Evolutionary conservation across 1,139 yeast genomes (phyloP).

Genomic region (Suhomyces ambrosiae): DNA sequence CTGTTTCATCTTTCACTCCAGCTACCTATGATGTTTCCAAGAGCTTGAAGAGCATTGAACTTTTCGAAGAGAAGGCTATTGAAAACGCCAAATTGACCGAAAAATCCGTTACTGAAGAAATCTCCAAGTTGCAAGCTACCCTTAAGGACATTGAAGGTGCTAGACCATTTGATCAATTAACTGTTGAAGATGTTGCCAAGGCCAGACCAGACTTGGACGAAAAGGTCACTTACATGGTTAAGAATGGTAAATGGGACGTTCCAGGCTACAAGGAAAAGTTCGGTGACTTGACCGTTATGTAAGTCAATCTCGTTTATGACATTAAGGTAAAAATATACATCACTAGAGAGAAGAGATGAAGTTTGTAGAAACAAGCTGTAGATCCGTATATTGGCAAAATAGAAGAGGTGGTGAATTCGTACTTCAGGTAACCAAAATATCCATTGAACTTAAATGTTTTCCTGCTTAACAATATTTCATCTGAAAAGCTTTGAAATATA

Average conservation of each 20-base stretch:
- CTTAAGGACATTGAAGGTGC: constrained; percentile 93
- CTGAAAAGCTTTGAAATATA: too few relatives aligned
- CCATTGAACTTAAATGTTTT: too few relatives aligned
- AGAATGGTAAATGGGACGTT: constrained; percentile 97
- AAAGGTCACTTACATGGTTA: constrained; percentile 92
- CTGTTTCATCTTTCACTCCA: constrained; percentile 77
- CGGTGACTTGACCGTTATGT: constrained; percentile 95
- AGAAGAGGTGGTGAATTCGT: too few relatives aligned
- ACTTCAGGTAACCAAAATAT: too few relatives aligned
- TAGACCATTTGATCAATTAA: constrained; percentile 96
- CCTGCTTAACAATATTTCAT: too few relatives aligned
- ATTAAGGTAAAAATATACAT: background rate
- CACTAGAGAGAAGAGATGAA: too few relatives aligned
- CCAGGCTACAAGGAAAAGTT: constrained; percentile 98
- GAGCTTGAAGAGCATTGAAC: constrained; percentile 88
- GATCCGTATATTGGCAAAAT: background rate
- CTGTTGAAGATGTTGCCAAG: constrained; percentile 90
- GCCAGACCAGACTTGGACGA: constrained; percentile 98
- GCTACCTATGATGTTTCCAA: constrained; percentile 82
- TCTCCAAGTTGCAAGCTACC: constrained; percentile 82
- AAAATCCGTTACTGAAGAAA: constrained; percentile 81
- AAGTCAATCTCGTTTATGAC: constrained; percentile 30
- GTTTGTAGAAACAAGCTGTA: too few relatives aligned
- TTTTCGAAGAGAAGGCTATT: constrained; percentile 92
- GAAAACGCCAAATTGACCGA: constrained; percentile 96